A percentile compares a stretch with the other conserved stretches of the same genome.
phyloP scores from a whole-genome alignment of 768 basidiomycete genomes.

The Gymnopilus dilepis region DNA sequence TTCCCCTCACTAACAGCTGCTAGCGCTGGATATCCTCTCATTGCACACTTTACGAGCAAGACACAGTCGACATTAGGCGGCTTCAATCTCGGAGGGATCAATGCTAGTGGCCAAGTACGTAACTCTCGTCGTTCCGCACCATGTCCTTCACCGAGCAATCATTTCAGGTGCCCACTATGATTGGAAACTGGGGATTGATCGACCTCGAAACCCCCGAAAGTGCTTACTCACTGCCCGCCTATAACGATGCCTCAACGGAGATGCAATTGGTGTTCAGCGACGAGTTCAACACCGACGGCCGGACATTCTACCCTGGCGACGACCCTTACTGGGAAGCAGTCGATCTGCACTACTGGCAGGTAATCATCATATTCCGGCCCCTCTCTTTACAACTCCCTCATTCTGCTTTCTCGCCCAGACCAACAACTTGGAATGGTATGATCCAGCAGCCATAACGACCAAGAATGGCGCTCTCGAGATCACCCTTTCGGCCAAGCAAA shows the following conservation, averaged over 20 bases:
- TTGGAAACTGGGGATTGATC: slow-evolving; percentile 73
- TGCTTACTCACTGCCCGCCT: slow-evolving; percentile 58
- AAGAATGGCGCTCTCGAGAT: slow-evolving; percentile 75
- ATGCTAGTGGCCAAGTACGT: slow-evolving; percentile 71
- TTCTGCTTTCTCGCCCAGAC: slow-evolving; percentile 42
- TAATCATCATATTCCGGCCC: slow-evolving; percentile 26
- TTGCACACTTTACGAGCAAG: slow-evolving; percentile 57
- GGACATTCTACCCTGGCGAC: slow-evolving; percentile 86
- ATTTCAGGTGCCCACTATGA: slow-evolving; percentile 57
- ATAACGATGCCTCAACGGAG: slow-evolving; percentile 53
- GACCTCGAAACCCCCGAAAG: slow-evolving; percentile 75
- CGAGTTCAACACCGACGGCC: slow-evolving; percentile 82
- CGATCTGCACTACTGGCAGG: slow-evolving; percentile 81
- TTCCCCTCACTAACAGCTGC: slow-evolving; percentile 2
- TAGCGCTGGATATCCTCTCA: slow-evolving; percentile 69
- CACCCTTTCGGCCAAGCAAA: slow-evolving; percentile 67
- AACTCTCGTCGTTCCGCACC: not conserved
- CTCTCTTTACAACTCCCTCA: not conserved
- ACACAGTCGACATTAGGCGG: slow-evolving; percentile 56
- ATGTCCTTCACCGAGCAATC: slow-evolving; percentile 5
- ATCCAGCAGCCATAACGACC: slow-evolving; percentile 80
- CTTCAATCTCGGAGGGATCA: slow-evolving; percentile 80
- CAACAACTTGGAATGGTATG: slow-evolving; percentile 88
- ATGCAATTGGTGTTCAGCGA: slow-evolving; percentile 85
- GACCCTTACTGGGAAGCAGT: slow-evolving; percentile 92